phyloP scores from a whole-genome alignment of 2,329 filamentous ascomycete species.

The Sordariomycetes sp. region DNA sequence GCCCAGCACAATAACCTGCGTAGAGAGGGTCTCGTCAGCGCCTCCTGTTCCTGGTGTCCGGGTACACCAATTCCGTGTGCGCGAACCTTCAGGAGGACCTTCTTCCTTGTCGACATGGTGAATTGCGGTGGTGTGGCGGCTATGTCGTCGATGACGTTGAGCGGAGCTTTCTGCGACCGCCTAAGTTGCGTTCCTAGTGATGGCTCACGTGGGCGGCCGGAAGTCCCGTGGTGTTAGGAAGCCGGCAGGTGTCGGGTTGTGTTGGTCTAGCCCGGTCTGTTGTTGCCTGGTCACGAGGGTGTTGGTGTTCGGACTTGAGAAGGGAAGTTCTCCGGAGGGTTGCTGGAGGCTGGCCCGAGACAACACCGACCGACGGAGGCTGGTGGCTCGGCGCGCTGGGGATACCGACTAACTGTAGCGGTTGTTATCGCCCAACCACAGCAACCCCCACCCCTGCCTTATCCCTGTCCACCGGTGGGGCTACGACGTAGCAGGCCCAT shows the following conservation, averaged over 20 bases:
- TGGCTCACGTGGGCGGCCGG: neutral
- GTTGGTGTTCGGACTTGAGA: neutral
- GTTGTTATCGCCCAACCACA: neutral
- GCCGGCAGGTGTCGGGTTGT: neutral
- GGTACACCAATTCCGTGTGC: neutral
- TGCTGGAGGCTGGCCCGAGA: neutral
- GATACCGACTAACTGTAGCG: neutral
- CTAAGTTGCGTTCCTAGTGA: neutral
- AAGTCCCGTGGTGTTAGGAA: neutral
- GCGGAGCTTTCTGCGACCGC: neutral
- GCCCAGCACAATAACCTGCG: slow-evolving; percentile 92
- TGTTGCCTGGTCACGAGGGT: neutral
- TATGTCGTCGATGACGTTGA: slow-evolving; percentile 2
- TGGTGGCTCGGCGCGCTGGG: neutral
- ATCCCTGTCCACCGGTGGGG: neutral
- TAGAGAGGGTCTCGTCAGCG: neutral
- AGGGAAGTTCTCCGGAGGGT: neutral
- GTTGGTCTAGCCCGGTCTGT: neutral
- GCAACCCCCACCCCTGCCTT: neutral
- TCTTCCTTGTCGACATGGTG: slow-evolving; percentile 71
- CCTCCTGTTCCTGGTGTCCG: slow-evolving; percentile 1
- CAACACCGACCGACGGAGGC: neutral
- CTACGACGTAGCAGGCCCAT: too few relatives aligned
- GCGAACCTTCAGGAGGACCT: slow-evolving; percentile 76
- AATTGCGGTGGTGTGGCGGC: slow-evolving; percentile 7